Conservation (phyloP, 2,329 filamentous ascomycete genomes). For the Leptographium galeiforme region DNA sequence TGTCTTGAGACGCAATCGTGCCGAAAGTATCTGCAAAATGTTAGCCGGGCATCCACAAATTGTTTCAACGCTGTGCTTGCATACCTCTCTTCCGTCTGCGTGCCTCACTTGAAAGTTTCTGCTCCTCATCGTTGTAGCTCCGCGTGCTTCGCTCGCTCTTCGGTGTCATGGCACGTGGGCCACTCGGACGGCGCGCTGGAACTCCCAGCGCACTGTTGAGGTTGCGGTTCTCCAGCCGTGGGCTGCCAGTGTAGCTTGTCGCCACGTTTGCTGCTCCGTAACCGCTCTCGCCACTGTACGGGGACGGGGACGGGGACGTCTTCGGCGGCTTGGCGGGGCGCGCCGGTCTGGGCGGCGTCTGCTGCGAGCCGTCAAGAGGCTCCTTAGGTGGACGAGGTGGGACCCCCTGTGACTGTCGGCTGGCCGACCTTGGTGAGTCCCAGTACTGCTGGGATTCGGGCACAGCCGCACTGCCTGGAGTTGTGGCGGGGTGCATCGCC, state of each 20-base stretch:
- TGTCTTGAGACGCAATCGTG: conserved; percentile 35
- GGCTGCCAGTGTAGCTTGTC: conserved; percentile 37
- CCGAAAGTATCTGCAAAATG: conserved; percentile 36
- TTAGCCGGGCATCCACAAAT: conserved; percentile 4
- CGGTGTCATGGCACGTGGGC: conserved; percentile 48
- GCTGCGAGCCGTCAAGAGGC: conserved; percentile 28
- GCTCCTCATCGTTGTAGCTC: conserved; percentile 20
- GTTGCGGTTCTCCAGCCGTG: conserved; percentile 43
- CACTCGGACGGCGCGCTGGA: conserved; percentile 40
- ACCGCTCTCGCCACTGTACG: conserved; percentile 40
- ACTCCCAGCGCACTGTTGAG: conserved; percentile 38
- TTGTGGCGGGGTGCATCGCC: conserved; percentile 9
- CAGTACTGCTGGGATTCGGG: conserved; percentile 25
- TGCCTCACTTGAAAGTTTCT: conserved; percentile 28
- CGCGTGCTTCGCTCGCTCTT: conserved; percentile 26
- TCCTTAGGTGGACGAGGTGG: conserved; percentile 52
- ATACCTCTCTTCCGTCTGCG: conserved; percentile 44
- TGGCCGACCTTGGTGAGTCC: conserved; percentile 27
- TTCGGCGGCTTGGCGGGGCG: conserved; percentile 39
- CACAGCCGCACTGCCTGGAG: neutral
- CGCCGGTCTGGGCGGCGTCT: conserved; percentile 32
- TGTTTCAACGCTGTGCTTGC: neutral
- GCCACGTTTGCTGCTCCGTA: conserved; percentile 25
- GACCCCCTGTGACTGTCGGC: conserved; percentile 15
- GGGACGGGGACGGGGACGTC: conserved; percentile 41